Base-by-base conservation (phyloP, 306 rosid genomes). In the Gynostemma pentaphyllum region DNA sequence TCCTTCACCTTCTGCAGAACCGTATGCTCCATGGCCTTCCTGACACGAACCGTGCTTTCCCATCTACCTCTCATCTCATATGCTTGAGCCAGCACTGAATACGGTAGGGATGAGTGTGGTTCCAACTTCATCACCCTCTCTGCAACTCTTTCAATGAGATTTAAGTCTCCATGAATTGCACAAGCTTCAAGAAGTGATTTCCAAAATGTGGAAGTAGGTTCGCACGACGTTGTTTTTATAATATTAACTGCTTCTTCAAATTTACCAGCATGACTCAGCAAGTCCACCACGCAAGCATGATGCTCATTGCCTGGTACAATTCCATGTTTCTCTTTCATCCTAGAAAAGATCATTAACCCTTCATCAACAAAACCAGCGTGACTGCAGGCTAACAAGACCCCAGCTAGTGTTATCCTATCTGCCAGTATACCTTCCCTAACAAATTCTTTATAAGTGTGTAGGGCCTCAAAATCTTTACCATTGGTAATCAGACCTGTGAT, bases 371-470 rank as follows among this genome's bases (percentile, higher is more conserved):
- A 80, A 70, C 50, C 72, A 55, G 86, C 95, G 45, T 79, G 72
- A 70, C 79, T 81, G 85, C 97, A 85, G 64, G 95, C 94, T 45
- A 71, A 74, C 50, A 84, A 72, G 60, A 81, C 90, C 29, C 88
- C 88, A 19, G 81, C 70, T 36, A 87, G 70, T 28, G 95, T 90
- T 64, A 87, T 71, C 68, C 78, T 56, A 81, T 90, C 90, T 0
- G 89, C 84, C 11, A 8, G 47, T 42, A 51, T 70, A 62, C 82
- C 85, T 69, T 70, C 72, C 50, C 62, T 67, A 24, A 75, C 57
- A 32, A 85, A 63, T 66, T 76, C 77, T 41, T 70, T 29, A 23
- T 81, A 85, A 54, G 73, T 66, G 37, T 74, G 66, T 47, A 87
- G 42, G 66, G 94, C 72, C 69, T 71, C 64, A 18, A 72, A 73